Percentiles rank a stretch among this genome's conserved stretches.
These are phyloP conservation scores for Cucurbita argyrosperma DNA, from an alignment of 306 rosid genomes.

Conservation along the genomic window DNA sequence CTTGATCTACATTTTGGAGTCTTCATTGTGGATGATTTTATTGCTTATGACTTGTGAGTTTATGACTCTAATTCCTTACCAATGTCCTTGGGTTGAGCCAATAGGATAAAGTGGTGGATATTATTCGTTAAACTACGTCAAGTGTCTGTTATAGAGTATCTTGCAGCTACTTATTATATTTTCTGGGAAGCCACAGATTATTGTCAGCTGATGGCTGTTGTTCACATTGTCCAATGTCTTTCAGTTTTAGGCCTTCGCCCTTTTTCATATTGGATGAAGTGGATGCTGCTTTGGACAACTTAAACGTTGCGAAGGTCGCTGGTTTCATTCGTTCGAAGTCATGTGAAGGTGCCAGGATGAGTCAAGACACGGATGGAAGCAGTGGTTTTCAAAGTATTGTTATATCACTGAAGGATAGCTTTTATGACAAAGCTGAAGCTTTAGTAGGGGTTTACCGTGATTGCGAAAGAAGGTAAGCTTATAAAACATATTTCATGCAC, in stretches of 20 bases:
- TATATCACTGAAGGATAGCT: slow-evolving; percentile 81
- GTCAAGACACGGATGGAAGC: slow-evolving; percentile 60
- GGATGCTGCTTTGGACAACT: slow-evolving; percentile 96
- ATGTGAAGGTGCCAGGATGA: slow-evolving; percentile 63
- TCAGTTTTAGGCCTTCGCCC: slow-evolving; percentile 94
- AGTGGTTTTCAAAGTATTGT: slow-evolving; percentile 91
- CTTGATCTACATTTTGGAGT: neutral
- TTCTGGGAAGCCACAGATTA: neutral
- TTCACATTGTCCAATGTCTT: slow-evolving; percentile 6
- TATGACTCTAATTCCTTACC: neutral
- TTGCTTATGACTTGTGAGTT: neutral
- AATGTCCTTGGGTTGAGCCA: neutral
- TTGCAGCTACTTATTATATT: neutral
- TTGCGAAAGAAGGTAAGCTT: slow-evolving; percentile 56
- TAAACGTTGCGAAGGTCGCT: slow-evolving; percentile 93
- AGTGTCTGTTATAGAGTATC: neutral
- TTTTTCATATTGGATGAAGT: slow-evolving; percentile 98
- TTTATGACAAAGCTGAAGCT: slow-evolving; percentile 88
- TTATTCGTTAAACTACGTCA: neutral
- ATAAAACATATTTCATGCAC: neutral
- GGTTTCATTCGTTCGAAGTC: slow-evolving; percentile 94
- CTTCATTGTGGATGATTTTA: neutral
- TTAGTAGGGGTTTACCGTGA: slow-evolving; percentile 85
- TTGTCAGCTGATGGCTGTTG: neutral
- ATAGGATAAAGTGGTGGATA: neutral